A percentile compares a stretch with the other conserved stretches of the same genome.
phyloP scores from a whole-genome alignment of 2,329 filamentous ascomycete species.

The Exophiala xenobiotica region DNA sequence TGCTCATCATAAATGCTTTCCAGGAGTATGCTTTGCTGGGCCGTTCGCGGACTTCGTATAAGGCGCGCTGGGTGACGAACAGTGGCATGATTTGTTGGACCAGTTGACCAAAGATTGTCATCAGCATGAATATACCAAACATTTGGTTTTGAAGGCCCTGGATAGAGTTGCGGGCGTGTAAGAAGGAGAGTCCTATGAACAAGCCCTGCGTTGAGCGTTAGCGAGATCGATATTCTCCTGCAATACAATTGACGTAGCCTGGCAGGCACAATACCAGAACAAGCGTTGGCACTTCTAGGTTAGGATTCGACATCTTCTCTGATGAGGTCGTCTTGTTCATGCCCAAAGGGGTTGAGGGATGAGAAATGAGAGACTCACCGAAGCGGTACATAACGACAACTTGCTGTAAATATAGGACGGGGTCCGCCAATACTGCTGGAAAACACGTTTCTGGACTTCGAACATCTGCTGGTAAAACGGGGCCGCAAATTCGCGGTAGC shows the following conservation, averaged over 20 bases:
- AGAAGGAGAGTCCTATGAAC: conserved; percentile 85
- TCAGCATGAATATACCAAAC: conserved; percentile 83
- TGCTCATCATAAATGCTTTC: conserved; percentile 70
- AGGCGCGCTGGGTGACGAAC: conserved; percentile 58
- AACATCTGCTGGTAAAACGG: conserved; percentile 67
- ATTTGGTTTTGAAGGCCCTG: conserved; percentile 88
- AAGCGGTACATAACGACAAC: conserved; percentile 62
- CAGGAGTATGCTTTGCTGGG: conserved; percentile 72
- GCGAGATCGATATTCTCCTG: no score
- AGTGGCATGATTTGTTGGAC: conserved; percentile 56
- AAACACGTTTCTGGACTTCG: conserved; percentile 70
- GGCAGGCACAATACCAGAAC: no score
- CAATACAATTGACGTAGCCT: no score
- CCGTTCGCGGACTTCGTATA: conserved; percentile 61
- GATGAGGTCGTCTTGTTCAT: conserved; percentile 19
- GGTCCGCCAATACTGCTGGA: conserved; percentile 89
- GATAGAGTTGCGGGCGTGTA: conserved; percentile 68
- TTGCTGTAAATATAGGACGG: conserved; percentile 89
- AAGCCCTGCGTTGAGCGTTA: conserved; percentile 53
- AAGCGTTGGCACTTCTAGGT: no score
- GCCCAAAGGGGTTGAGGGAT: neutral
- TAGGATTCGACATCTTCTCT: no score
- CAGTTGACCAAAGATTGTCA: conserved; percentile 70
- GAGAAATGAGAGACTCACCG: no score
- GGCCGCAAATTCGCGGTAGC: conserved; percentile 77